Conservation (phyloP, 2,329 filamentous ascomycete genomes). For the Hymenoscyphus fraxineus region DNA sequence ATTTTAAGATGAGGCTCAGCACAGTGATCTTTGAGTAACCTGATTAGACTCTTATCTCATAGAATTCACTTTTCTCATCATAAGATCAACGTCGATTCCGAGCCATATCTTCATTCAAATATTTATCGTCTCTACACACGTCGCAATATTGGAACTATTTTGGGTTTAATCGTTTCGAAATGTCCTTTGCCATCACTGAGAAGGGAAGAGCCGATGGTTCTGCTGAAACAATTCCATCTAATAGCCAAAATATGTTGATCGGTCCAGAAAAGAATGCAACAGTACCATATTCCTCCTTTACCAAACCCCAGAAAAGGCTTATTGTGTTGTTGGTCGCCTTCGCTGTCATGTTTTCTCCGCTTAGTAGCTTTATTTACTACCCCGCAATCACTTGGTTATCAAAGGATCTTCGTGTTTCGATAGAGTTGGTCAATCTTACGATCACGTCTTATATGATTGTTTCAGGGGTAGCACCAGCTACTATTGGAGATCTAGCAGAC, state of each 20-base stretch:
- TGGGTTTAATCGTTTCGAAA: too few species aligned
- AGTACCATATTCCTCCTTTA: conserved; percentile 10
- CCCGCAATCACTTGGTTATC: conserved; percentile 42
- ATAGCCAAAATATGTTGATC: background rate
- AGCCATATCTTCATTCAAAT: too few species aligned
- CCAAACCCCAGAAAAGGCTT: conserved; percentile 20
- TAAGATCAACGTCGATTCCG: too few species aligned
- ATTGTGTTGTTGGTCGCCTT: conserved; percentile 25
- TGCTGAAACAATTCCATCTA: background rate
- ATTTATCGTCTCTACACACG: too few species aligned
- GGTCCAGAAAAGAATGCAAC: background rate
- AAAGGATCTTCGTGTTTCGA: conserved; percentile 37
- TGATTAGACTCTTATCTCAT: too few species aligned
- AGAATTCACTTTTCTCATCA: too few species aligned
- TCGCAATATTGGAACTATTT: too few species aligned
- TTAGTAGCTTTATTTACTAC: conserved; percentile 37
- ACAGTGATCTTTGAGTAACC: too few species aligned
- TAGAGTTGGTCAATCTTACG: conserved; percentile 16
- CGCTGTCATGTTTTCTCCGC: conserved; percentile 28
- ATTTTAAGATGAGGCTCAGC: too few species aligned
- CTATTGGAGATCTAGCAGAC: conserved; percentile 47
- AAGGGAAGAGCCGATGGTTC: background rate
- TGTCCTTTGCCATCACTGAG: background rate
- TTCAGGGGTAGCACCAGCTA: conserved; percentile 43
- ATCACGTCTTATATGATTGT: conserved; percentile 31